phyloP scores from a whole-genome alignment of 805 yeast species.

The Scheffersomyces ergatensis region DNA sequence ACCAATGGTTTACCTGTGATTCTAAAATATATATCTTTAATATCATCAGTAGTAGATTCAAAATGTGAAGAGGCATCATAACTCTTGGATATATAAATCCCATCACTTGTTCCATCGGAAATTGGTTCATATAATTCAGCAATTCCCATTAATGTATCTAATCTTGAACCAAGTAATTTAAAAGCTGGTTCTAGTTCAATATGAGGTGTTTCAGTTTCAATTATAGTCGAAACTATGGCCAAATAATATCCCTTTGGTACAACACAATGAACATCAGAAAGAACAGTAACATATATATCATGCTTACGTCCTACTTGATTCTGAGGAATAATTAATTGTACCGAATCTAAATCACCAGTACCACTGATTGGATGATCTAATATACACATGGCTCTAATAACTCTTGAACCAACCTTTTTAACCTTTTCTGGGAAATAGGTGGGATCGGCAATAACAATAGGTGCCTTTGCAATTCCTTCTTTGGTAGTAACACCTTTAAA shows the following conservation, averaged over 20 bases:
- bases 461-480: conserved; percentile 89
- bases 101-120: conserved; percentile 77
- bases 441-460: conserved; percentile 94
- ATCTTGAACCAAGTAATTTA: conserved; percentile 75
- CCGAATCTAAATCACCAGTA: conserved; percentile 80
- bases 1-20: conserved; percentile 91
- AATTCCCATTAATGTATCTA: conserved; percentile 90
- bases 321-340: conserved; percentile 94
- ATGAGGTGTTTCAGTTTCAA: conserved; percentile 92
- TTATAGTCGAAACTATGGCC: conserved; percentile 91
- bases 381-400: conserved; percentile 83
- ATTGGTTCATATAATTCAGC: conserved; percentile 87
- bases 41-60: conserved; percentile 95
- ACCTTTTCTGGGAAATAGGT: conserved; percentile 91
- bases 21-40: conserved; percentile 88
- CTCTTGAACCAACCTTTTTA: conserved; percentile 66
- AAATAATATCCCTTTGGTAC: conserved; percentile 84
- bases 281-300: conserved; percentile 90
- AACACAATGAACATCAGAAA: conserved; percentile 87
- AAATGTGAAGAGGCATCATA: conserved; percentile 95
- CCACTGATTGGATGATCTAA: conserved; percentile 85
- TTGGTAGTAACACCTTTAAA: conserved; percentile 87
- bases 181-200: conserved; percentile 91
- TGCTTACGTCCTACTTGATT: conserved; percentile 90
- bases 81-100: conserved; percentile 79